Evolutionary conservation across 306 rosid genomes (phyloP).

Genomic region (Acmispon strigosus): DNA sequence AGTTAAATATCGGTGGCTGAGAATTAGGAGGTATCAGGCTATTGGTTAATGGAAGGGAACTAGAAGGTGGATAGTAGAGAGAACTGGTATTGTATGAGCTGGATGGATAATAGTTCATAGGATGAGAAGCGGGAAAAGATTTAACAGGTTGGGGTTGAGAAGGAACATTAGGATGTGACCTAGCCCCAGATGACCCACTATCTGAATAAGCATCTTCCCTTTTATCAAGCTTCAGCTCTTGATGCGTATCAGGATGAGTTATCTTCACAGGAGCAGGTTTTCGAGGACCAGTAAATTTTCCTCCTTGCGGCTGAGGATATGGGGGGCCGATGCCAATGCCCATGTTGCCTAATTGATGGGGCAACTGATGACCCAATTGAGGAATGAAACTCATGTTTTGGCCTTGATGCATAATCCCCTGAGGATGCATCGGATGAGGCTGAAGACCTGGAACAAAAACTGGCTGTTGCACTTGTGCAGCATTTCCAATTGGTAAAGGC

Average conservation of each 20-base stretch:
- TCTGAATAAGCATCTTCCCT: conserved; percentile 55
- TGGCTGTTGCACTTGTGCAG: conserved; percentile 65
- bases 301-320: conserved; percentile 76
- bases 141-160: conserved; percentile 65
- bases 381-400: conserved; percentile 54
- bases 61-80: conserved; percentile 31
- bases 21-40: conserved; percentile 56
- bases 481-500: conserved; percentile 58
- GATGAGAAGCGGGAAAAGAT: conserved; percentile 44
- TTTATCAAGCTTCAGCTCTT: conserved; percentile 83
- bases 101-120: conserved; percentile 39
- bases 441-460: conserved; percentile 70
- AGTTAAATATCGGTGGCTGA: conserved; percentile 59
- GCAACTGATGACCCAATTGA: conserved; percentile 65
- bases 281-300: conserved; percentile 61
- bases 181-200: conserved; percentile 50
- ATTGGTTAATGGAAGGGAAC: conserved; percentile 55
- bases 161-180: conserved; percentile 52
- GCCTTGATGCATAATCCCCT: conserved; percentile 62
- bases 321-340: conserved; percentile 52
- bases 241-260: conserved; percentile 92
- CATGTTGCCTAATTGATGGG: conserved; percentile 63
- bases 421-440: conserved; percentile 73
- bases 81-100: conserved; percentile 37
- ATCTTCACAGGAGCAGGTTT: conserved; percentile 65